These are phyloP conservation scores for Trifolium repens DNA, from an alignment of 306 rosid species.

Conservation along the genomic window DNA sequence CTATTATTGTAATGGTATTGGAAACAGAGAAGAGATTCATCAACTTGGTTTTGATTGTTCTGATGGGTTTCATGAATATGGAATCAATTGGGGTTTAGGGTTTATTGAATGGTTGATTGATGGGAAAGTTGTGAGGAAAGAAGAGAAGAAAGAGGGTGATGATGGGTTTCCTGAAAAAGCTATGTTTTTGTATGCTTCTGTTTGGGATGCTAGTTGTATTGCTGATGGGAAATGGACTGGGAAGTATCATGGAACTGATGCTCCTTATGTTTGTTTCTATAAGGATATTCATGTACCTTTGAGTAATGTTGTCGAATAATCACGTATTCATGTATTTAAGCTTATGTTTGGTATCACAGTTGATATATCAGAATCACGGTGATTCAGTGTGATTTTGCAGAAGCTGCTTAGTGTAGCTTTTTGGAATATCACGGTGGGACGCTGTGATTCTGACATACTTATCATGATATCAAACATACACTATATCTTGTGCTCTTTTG, in stretches of 20 bases:
- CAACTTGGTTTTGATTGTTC: slow-evolving; percentile 55
- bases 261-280: slow-evolving; percentile 66
- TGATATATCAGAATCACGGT: too few relatives aligned
- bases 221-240: slow-evolving; percentile 66
- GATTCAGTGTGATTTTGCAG: too few relatives aligned
- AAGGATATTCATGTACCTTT: slow-evolving; percentile 63
- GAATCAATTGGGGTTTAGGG: slow-evolving; percentile 48
- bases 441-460: too few relatives aligned
- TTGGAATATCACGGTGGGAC: too few relatives aligned
- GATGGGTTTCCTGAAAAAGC: slow-evolving; percentile 54
- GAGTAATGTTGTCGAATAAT: slow-evolving; percentile 30
- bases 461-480: too few relatives aligned
- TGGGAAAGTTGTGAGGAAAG: slow-evolving; percentile 59
- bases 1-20: slow-evolving; percentile 46
- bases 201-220: slow-evolving; percentile 68
- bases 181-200: slow-evolving; percentile 66
- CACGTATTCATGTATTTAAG: not conserved
- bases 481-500: not conserved
- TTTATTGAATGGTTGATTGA: slow-evolving; percentile 64
- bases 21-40: slow-evolving; percentile 56
- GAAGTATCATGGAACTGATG: slow-evolving; percentile 54
- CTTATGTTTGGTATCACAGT: too few relatives aligned
- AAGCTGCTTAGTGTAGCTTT: too few relatives aligned
- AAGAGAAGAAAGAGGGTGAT: slow-evolving; percentile 48
- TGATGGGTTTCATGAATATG: slow-evolving; percentile 62